Evolutionary conservation across 352 stramenopile species (phyloP).

Genomic region (Phytophthora hybrid): DNA sequence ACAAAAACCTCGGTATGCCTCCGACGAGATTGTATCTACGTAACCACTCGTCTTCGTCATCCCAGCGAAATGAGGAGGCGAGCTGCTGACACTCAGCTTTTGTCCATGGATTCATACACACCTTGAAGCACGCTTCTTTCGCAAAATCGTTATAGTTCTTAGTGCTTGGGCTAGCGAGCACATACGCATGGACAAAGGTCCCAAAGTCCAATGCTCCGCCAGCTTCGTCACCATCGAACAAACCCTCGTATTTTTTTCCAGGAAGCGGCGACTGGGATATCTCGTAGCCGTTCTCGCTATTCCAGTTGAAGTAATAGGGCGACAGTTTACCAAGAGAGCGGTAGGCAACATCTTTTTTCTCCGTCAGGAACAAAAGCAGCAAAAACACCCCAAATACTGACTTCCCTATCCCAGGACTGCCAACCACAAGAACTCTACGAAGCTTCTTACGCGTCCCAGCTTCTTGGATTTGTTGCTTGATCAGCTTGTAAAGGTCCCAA

Average conservation of each 20-base stretch:
- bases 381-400: conserved; percentile 34
- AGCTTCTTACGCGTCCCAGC: not conserved
- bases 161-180: conserved; percentile 37
- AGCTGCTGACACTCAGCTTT: conserved; percentile 32
- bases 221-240: conserved; percentile 26
- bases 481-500: conserved; percentile 24
- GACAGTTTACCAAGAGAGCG: not conserved
- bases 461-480: conserved; percentile 1
- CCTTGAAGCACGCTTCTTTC: conserved; percentile 32
- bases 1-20: conserved; percentile 37
- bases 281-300: not conserved
- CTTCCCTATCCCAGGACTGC: conserved; percentile 33
- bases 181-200: conserved; percentile 6
- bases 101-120: conserved; percentile 48
- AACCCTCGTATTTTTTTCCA: conserved; percentile 18
- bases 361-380: conserved; percentile 26
- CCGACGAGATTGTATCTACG: conserved; percentile 37
- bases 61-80: conserved; percentile 16
- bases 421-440: conserved; percentile 18
- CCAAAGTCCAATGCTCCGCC: not conserved
- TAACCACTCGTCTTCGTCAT: conserved; percentile 33
- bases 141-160: conserved; percentile 36
- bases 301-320: conserved; percentile 13
- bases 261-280: conserved; percentile 1
- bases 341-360: conserved; percentile 34